Evolutionary conservation across 2,329 filamentous ascomycete genomes (phyloP), one percentile per base, ranked within the genome.

Genomic region (Albifimbria verrucaria): DNA sequence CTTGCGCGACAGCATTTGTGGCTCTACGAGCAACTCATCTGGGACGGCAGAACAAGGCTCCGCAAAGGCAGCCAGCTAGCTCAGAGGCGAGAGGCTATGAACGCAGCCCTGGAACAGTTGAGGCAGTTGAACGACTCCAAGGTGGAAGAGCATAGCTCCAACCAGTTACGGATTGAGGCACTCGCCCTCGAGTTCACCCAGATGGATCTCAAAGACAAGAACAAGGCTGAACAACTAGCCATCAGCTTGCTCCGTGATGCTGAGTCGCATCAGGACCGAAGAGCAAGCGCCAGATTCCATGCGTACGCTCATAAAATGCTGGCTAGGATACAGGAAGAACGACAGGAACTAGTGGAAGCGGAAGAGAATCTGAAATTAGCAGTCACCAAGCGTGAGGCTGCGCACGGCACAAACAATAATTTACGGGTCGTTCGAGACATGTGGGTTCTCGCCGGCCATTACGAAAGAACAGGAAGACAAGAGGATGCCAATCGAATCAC

Each of bases 291-390:
- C 9, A 61, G 69, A n/a, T 72, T 72, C 32, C 69, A 72, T 47
- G 69, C 69, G 4, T 72, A 72, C 48, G 69, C 68, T 20, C 67
- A 63, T 49, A 72, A 72, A 57, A 72, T 72, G 69, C 57, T 72
- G 32, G 68, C 69, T 1, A 59, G 69, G 39, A 59, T 71, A 23
- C 63, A 68, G 32, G 64, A 72, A 54, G 65, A 62, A 11, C 58
- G 60, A 41, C 58, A 67, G 25, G 66, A 70, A 49, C 68, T 65
- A 63, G 62, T 54, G 20, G 56, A 49, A 22, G 69, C 68, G 1
- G 69, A 72, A 55, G 51, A 63, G 53, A 72, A 72, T 21, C 55
- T 71, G 23, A 61, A 61, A 51, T 57, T 59, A 24, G 68, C 69
- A 9, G 62, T 72, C 17, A 55, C 55, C 41, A 71, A 67, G 57